These are phyloP conservation scores for Diaporthe caulivora DNA, from an alignment of 2,329 filamentous ascomycete species.

Conservation along the genomic window DNA sequence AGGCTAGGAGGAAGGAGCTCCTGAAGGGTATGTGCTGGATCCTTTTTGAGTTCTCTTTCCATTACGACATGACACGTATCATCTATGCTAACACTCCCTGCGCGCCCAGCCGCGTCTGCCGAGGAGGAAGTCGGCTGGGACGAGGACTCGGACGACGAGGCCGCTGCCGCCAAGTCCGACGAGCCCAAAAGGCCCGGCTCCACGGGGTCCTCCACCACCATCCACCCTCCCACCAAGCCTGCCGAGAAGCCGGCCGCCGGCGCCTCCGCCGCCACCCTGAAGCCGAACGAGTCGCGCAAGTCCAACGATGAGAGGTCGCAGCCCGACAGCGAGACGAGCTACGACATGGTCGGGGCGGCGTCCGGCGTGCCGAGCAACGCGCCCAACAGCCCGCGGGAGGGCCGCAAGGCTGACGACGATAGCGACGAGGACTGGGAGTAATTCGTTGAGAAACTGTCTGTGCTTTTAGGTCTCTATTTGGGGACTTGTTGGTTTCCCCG, in stretches of 20 bases:
- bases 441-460: background rate
- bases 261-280: slow-evolving; percentile 57
- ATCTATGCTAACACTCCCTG: slow-evolving; percentile 45
- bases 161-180: slow-evolving; percentile 41
- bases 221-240: slow-evolving; percentile 60
- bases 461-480: background rate
- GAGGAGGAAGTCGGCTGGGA: slow-evolving; percentile 80
- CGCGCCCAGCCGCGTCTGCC: slow-evolving; percentile 69
- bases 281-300: slow-evolving; percentile 74
- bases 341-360: slow-evolving; percentile 87
- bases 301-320: slow-evolving; percentile 93
- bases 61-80: slow-evolving; percentile 35
- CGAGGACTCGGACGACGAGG: slow-evolving; percentile 64
- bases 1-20: slow-evolving; percentile 87
- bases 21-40: slow-evolving; percentile 77
- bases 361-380: slow-evolving; percentile 84
- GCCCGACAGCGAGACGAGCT: slow-evolving; percentile 93
- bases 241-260: slow-evolving; percentile 48
- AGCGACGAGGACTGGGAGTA: slow-evolving; percentile 85
- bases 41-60: background rate
- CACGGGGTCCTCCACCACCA: slow-evolving; percentile 69
- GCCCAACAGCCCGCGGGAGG: slow-evolving; percentile 73
- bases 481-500: background rate
- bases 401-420: slow-evolving; percentile 66
- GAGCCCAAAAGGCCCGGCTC: slow-evolving; percentile 58